Evolutionary conservation across 2,329 filamentous ascomycete species (phyloP), one percentile per base, ranked within the genome.

Genomic region (Arthrinium phaeospermum): DNA sequence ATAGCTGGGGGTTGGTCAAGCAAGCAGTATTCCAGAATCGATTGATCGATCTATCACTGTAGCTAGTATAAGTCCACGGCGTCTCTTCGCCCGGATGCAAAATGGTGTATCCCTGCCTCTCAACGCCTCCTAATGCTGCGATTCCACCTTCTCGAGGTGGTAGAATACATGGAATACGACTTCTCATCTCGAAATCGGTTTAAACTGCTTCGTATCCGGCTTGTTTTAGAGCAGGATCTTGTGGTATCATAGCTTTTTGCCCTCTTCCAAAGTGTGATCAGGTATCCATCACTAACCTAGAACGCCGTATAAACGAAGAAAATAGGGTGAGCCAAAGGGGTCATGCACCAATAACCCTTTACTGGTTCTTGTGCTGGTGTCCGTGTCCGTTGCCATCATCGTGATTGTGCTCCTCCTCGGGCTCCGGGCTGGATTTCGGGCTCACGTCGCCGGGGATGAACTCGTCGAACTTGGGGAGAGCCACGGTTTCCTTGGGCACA

Each of bases 401-500:
- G 74, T 89, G 83, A 47, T 83, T 79, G n/a, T 64, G 57, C 71
- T 85, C 80, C 27, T 86, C 85, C 75, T 93, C 89, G 1, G 90
- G 88, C 78, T 93, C 91, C 4, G 90, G 90, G 76, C 86, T 90
- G 53, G 83, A 85, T 77, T 84, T 83, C 19, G 86, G 84, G 76
- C 87, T 90, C 13, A 92, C 84, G 75, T 92, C 88, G 2, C 89
- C 89, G 2, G 88, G 83, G 74, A 95, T 93, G 78, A 95, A 95
- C 81, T 98, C 95, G 80, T 97, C 93, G 73, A 93, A 91, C 77
- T 83, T 85, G 37, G 77, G 92, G 88, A 85, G 85, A 44, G 85
- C 82, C 16, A 85, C 82, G 41, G 87, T 86, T 24, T 93, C 91
- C 76, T 90, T 90, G 49, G 92, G 89, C 44, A 96, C 90, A 80